phyloP scores from a whole-genome alignment of 176 grass and related monocot species.

The Avena sativa region DNA sequence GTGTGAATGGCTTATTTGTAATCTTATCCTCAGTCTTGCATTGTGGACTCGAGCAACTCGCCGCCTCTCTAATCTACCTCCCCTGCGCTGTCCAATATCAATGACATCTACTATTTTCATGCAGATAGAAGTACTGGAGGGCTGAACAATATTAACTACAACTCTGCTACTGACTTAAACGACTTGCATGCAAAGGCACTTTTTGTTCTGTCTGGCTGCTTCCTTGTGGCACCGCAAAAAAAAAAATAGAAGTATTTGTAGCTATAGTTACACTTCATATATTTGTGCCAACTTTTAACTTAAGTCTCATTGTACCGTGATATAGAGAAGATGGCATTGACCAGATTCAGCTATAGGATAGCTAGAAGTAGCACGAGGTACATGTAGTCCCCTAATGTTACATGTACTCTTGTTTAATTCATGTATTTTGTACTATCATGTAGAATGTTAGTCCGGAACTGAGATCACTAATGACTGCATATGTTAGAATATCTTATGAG shows the following conservation, averaged over 20 bases:
- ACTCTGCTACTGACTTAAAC: constrained; percentile 61
- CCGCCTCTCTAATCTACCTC: too few species aligned
- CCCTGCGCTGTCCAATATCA: too few species aligned
- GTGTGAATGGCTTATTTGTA: too few species aligned
- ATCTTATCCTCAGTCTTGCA: too few species aligned
- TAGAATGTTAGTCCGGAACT: neutral
- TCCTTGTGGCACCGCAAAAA: neutral
- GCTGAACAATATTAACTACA: constrained; percentile 53
- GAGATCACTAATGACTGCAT: too few species aligned
- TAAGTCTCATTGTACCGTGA: neutral
- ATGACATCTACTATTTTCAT: too few species aligned
- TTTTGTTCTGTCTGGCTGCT: neutral
- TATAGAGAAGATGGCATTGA: neutral
- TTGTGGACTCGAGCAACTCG: too few species aligned
- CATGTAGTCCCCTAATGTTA: neutral
- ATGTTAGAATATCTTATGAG: too few species aligned
- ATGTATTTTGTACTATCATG: neutral
- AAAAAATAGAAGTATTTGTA: neutral
- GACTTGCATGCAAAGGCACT: constrained; percentile 77
- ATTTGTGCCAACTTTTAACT: neutral
- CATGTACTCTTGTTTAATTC: neutral
- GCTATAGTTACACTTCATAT: neutral
- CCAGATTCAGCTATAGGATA: neutral
- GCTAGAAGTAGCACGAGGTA: neutral
- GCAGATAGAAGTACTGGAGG: constrained; percentile 51